phyloP scores from a whole-genome alignment of 306 rosid genomes.

The Lotus japonicus region DNA sequence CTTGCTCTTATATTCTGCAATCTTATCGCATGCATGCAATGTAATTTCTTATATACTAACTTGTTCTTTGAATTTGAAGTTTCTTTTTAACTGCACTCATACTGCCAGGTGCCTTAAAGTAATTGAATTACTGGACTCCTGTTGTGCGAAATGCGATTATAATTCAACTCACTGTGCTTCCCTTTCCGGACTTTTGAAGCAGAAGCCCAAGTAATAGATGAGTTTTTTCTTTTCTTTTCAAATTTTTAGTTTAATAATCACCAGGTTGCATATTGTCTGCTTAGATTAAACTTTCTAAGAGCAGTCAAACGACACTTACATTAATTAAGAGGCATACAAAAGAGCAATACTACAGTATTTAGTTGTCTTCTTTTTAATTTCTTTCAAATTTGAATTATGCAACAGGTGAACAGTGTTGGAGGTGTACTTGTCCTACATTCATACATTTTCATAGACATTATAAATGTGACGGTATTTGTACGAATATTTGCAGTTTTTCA shows the following conservation, averaged over 20 bases:
- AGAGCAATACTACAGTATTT: too few relatives aligned
- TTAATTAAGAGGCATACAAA: too few relatives aligned
- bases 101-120: constrained; percentile 55
- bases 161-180: constrained; percentile 91
- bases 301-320: too few relatives aligned
- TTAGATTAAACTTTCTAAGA: too few relatives aligned
- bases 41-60: background rate
- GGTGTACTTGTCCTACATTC: too few relatives aligned
- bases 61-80: background rate
- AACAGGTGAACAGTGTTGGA: too few relatives aligned
- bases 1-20: background rate
- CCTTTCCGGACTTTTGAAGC: constrained; percentile 74
- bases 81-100: background rate
- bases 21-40: background rate
- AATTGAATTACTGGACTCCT: constrained; percentile 60
- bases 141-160: constrained; percentile 68
- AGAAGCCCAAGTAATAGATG: constrained; percentile 40
- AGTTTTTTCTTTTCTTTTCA: background rate
- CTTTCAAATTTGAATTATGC: too few relatives aligned
- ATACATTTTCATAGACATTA: too few relatives aligned
- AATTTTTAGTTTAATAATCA: background rate
- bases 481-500: too few relatives aligned
- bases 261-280: background rate
- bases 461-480: too few relatives aligned
- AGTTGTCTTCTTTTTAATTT: too few relatives aligned